Conservation (phyloP, 2,329 filamentous ascomycete species). For the Pseudocercospora ulei region DNA sequence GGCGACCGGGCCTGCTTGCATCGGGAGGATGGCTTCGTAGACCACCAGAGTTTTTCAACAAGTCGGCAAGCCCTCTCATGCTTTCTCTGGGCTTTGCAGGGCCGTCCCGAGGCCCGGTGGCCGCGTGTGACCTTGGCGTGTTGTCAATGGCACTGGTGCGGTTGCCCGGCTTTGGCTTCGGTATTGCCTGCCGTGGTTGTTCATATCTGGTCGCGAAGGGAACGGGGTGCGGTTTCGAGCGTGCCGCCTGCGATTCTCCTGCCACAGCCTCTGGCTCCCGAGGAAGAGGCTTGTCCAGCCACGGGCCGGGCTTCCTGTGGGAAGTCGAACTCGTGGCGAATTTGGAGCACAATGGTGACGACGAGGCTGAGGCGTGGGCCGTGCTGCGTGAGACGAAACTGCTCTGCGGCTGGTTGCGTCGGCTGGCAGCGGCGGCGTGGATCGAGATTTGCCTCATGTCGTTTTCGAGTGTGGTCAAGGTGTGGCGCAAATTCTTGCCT, state of each 20-base stretch:
- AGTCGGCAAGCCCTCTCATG: slow-evolving; percentile 25
- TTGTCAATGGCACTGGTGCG: slow-evolving; percentile 9
- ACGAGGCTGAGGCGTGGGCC: slow-evolving; percentile 5
- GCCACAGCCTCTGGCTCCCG: slow-evolving; percentile 12
- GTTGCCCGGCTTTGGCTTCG: slow-evolving; percentile 14
- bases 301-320: slow-evolving; percentile 15
- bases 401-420: slow-evolving; percentile 46
- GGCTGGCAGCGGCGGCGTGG: slow-evolving; percentile 72
- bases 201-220: slow-evolving; percentile 22
- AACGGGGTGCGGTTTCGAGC: slow-evolving; percentile 22
- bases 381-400: slow-evolving; percentile 13
- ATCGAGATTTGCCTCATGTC: slow-evolving; percentile 80
- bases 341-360: slow-evolving; percentile 17
- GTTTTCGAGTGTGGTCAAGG: slow-evolving; percentile 61
- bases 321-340: slow-evolving; percentile 13
- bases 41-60: slow-evolving; percentile 22
- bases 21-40: slow-evolving; percentile 27
- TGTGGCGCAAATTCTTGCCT: slow-evolving; percentile 57
- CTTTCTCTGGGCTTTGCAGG: slow-evolving; percentile 5
- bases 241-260: slow-evolving; percentile 13
- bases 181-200: slow-evolving; percentile 20
- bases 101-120: slow-evolving; percentile 13
- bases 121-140: slow-evolving; percentile 16
- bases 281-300: slow-evolving; percentile 23
- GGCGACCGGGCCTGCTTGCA: background rate